These are phyloP conservation scores for Kwoniella botswanensis DNA, from an alignment of 768 basidiomycete genomes.

Conservation along the genomic window DNA sequence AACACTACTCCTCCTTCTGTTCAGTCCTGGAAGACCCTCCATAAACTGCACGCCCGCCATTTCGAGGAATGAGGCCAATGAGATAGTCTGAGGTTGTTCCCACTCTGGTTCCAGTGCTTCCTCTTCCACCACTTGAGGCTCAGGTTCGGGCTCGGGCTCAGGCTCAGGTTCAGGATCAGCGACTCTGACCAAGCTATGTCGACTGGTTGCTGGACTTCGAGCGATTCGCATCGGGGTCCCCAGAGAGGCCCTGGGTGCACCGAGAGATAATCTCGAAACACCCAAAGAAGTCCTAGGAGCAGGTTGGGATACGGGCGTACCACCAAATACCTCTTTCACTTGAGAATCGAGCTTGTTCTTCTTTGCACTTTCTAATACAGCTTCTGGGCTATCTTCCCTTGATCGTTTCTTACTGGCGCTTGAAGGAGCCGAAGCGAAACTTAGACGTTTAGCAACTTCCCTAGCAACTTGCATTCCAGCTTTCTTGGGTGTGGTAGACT, in stretches of 20 bases:
- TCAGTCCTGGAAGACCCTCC: conserved; percentile 49
- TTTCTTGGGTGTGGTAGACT: conserved; percentile 41
- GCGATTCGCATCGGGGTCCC: conserved; percentile 24
- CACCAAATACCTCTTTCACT: conserved; percentile 27
- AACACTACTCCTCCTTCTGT: conserved; percentile 53
- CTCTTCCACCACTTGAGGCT: conserved; percentile 8
- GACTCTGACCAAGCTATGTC: conserved; percentile 12
- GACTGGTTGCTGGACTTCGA: conserved; percentile 9
- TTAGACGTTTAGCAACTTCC: conserved; percentile 55
- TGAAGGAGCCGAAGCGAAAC: conserved; percentile 42
- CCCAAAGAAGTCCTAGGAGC: background rate
- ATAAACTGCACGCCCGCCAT: conserved; percentile 58
- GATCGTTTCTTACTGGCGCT: conserved; percentile 33
- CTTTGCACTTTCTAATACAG: conserved; percentile 10
- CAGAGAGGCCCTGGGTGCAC: conserved; percentile 10
- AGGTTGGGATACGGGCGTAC: conserved; percentile 16
- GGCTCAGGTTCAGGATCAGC: conserved; percentile 23
- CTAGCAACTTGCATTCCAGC: conserved; percentile 48
- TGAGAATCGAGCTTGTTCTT: conserved; percentile 1
- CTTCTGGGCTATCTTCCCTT: conserved; percentile 19
- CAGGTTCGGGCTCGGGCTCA: background rate
- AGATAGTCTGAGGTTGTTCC: conserved; percentile 41
- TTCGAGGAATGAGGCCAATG: conserved; percentile 55
- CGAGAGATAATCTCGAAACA: conserved; percentile 4
- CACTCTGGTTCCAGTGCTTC: conserved; percentile 32